Conservation (phyloP, 129 eudicot genomes). For the Pseudognaphalium luteoalbum region DNA sequence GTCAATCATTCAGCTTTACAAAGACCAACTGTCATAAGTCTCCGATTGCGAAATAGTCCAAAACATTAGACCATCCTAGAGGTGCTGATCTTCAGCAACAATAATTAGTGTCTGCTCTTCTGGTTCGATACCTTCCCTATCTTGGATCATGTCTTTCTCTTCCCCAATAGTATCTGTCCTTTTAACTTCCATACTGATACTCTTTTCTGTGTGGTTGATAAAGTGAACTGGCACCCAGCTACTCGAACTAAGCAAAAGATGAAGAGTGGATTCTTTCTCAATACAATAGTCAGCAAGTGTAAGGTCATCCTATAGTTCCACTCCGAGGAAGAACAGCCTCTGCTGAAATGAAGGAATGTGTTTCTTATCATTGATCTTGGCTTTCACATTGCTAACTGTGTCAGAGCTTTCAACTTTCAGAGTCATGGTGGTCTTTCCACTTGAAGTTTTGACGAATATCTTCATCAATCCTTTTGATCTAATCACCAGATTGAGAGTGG, state of each 20-base stretch:
- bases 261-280: conserved; percentile 16
- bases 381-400: not conserved
- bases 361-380: not conserved
- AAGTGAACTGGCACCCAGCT: not conserved
- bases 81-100: not conserved
- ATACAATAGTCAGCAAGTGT: conserved; percentile 6
- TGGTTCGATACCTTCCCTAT: not conserved
- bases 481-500: not conserved
- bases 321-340: not conserved
- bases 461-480: not conserved
- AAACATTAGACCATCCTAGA: not conserved
- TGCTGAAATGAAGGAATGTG: not conserved
- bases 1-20: too few relatives aligned
- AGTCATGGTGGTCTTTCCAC: not conserved
- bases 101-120: not conserved
- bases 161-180: not conserved
- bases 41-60: too few relatives aligned
- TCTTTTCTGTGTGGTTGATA: not conserved
- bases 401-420: not conserved
- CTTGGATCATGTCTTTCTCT: not conserved
- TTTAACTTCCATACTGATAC: not conserved
- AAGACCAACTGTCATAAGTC: too few relatives aligned
- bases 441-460: not conserved
- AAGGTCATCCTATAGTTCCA: not conserved
- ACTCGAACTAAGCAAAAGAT: conserved; percentile 1